A percentile compares a stretch with the other conserved stretches of the same genome.
phyloP scores from a whole-genome alignment of 2,329 filamentous ascomycete genomes.

The Graphilbum sp. region DNA sequence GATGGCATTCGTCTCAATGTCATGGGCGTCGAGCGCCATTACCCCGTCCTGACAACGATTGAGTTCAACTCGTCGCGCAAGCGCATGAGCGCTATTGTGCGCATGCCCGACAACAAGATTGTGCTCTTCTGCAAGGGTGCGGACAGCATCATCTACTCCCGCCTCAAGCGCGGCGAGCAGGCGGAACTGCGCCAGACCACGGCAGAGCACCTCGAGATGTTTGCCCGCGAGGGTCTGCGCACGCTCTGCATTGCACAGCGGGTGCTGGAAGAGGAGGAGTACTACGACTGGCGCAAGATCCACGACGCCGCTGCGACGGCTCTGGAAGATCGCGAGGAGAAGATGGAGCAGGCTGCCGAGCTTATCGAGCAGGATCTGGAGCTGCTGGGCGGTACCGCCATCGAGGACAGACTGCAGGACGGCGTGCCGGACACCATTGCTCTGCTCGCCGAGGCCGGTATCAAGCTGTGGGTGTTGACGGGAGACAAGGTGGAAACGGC shows the following conservation, averaged over 20 bases:
- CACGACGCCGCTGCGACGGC: constrained; percentile 78
- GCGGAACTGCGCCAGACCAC: constrained; percentile 66
- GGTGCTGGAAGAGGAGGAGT: constrained; percentile 67
- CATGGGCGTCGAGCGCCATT: constrained; percentile 70
- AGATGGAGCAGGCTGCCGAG: constrained; percentile 78
- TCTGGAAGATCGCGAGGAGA: constrained; percentile 77
- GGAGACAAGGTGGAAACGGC: constrained; percentile 98
- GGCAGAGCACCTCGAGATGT: constrained; percentile 91
- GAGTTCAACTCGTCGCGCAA: constrained; percentile 97
- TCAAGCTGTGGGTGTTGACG: constrained; percentile 96
- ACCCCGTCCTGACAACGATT: constrained; percentile 80
- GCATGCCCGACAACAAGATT: constrained; percentile 83
- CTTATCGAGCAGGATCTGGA: constrained; percentile 79
- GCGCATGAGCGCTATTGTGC: constrained; percentile 92
- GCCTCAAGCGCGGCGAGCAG: constrained; percentile 73
- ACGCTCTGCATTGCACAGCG: constrained; percentile 87
- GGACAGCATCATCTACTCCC: constrained; percentile 91
- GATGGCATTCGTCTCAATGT: constrained; percentile 78
- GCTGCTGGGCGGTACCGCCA: constrained; percentile 84
- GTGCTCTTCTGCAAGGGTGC: constrained; percentile 93
- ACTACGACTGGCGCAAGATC: constrained; percentile 66
- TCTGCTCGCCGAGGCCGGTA: constrained; percentile 78
- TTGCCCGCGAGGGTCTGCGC: constrained; percentile 84
- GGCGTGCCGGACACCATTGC: constrained; percentile 93
- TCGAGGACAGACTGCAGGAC: constrained; percentile 92